Base-by-base conservation (phyloP, 495 filamentous ascomycete species). In the Trichoderma asperelloides region DNA sequence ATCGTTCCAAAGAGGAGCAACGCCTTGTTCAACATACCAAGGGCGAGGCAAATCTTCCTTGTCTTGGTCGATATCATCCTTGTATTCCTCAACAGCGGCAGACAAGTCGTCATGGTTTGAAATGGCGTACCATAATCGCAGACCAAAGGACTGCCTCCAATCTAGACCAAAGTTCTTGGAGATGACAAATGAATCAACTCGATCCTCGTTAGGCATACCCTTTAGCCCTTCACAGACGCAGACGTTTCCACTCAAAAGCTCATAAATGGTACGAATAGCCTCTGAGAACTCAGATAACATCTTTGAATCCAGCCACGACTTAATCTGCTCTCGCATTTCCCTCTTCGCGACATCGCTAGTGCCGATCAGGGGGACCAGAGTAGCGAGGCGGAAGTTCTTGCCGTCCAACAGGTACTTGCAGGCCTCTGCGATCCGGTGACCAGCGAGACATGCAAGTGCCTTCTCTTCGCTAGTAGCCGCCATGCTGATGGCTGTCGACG, bases 141-240 rank as follows among this genome's bases (percentile, higher is more conserved):
- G 82, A 16, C 91, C 96, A 74, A 98, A 96, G 1, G 92, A 88
- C 70, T 95, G 92, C 75, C 89, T 85, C 95, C 95, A 98, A 74
- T 96, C 89, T 40, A 98, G 80, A 9, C 87, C 85, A 72, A 97
- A 98, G 18, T 87, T 85, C 68, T 89, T 83, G 5, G 91, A 88
- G 66, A 97, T 88, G 45, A 85, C 81, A 70, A 98, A 97, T 0
- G 86, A 87, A 18, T 84, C 83, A 9, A 88, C 84, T 62, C 89
- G 85, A 76, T 97, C 89, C 74, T 98, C 95, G 2, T 86, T 70
- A 1, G 85, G 81, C 9, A 82, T 85, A 64, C 85, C 86, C 66
- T 83, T 86, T 67, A 89, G 87, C 25, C 95, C 94, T 49, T 92
- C 86, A 66, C 90, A 91, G 47, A 87, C 84, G 67, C 90, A 87